Conservation (phyloP, 768 basidiomycete genomes). For the Mycena sanguinolenta region DNA sequence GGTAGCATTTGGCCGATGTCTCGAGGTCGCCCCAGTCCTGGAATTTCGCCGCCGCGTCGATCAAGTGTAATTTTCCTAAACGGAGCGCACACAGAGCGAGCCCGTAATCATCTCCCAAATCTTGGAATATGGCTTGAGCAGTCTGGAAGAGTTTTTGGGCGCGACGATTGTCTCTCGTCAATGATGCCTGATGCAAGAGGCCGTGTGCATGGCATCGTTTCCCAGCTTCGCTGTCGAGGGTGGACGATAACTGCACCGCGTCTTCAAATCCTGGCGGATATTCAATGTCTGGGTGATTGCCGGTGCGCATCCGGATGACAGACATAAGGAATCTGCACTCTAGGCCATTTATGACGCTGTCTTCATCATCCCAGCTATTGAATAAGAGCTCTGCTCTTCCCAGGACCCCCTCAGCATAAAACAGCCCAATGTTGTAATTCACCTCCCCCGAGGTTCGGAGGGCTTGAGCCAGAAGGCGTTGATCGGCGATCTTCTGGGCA, state of each 20-base stretch:
- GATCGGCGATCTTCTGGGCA: constrained; percentile 5
- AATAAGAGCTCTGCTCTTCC: constrained; percentile 16
- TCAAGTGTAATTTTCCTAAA: neutral
- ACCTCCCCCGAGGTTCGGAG: constrained; percentile 12
- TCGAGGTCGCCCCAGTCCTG: constrained; percentile 16
- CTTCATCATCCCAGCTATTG: neutral
- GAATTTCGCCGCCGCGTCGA: constrained; percentile 2
- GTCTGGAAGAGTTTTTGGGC: neutral
- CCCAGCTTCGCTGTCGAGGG: constrained; percentile 12
- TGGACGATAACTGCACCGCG: constrained; percentile 4
- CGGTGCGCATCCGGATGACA: neutral
- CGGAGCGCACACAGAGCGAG: constrained; percentile 1
- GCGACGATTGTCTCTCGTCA: neutral
- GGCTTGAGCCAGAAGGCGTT: constrained; percentile 4
- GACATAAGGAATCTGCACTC: constrained; percentile 15
- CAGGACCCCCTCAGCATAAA: neutral
- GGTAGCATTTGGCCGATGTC: constrained; percentile 1
- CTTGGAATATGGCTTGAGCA: neutral
- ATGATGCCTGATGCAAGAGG: constrained; percentile 3
- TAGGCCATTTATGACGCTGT: constrained; percentile 17
- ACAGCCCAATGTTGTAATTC: constrained; percentile 5
- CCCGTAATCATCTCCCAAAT: constrained; percentile 16
- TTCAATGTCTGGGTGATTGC: neutral
- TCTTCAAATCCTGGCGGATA: constrained; percentile 18
- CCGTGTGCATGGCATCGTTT: constrained; percentile 19